Conservation (phyloP, 78 protist genomes). For the Abeoforma whisleri region DNA sequence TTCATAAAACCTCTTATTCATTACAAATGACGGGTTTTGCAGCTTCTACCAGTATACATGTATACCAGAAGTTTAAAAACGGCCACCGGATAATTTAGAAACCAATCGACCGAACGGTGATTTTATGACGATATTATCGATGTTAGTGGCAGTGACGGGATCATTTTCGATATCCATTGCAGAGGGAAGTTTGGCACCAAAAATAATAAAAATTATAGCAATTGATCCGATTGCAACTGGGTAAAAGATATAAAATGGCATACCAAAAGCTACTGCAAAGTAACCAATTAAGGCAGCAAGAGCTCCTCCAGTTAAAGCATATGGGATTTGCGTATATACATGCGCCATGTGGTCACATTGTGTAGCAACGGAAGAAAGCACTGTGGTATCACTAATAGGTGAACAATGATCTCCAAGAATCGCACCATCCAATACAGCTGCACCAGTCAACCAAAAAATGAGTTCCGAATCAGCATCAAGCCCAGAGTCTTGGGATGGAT, state of each 20-base stretch:
- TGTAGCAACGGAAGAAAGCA: slow-evolving; percentile 8
- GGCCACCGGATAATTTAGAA: too few species aligned
- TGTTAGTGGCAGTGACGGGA: too few species aligned
- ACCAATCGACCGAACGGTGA: too few species aligned
- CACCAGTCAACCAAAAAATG: slow-evolving; percentile 1
- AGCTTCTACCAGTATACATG: too few species aligned
- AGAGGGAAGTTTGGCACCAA: not conserved
- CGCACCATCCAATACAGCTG: slow-evolving; percentile 21
- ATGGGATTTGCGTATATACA: slow-evolving; percentile 24
- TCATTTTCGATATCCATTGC: not conserved
- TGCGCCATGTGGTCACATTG: not conserved
- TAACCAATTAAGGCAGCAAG: slow-evolving; percentile 7
- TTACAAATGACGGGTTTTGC: too few species aligned
- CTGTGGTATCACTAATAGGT: slow-evolving; percentile 42
- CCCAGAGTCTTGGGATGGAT: not conserved
- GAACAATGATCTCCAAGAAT: slow-evolving; percentile 47
- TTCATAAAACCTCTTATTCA: too few species aligned
- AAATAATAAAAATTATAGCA: not conserved
- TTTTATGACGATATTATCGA: too few species aligned
- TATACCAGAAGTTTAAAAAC: too few species aligned
- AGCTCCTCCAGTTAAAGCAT: slow-evolving; percentile 7
- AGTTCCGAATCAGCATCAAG: not conserved
- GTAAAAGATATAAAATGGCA: slow-evolving; percentile 1
- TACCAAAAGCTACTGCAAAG: slow-evolving; percentile 3
- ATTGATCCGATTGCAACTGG: not conserved